Percentiles rank a stretch among this genome's conserved stretches.
phyloP scores from a whole-genome alignment of 83 land plant species.

The Picea abies region DNA sequence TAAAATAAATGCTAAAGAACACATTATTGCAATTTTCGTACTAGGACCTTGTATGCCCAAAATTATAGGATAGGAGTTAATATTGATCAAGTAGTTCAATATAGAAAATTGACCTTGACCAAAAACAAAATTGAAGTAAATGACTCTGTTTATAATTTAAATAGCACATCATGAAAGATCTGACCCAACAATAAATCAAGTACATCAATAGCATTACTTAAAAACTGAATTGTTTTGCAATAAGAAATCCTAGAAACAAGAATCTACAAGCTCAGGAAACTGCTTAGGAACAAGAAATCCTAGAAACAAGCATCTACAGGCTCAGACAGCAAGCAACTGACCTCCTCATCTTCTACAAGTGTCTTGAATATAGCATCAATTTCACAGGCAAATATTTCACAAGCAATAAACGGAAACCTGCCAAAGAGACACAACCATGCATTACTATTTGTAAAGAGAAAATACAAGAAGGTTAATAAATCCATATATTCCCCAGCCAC shows the following conservation, averaged over 20 bases:
- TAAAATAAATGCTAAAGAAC: no score
- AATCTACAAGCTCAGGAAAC: neutral
- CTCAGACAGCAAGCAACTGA: conserved; percentile 16
- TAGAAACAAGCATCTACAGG: neutral
- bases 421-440: conserved; percentile 10
- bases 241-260: neutral
- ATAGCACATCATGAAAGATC: neutral
- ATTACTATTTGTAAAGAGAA: no score
- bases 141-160: neutral
- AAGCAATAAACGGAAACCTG: conserved; percentile 96
- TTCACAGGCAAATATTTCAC: conserved; percentile 97
- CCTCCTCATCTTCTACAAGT: conserved; percentile 95
- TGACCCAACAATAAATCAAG: neutral
- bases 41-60: neutral
- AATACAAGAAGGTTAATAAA: no score
- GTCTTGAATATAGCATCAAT: conserved; percentile 93
- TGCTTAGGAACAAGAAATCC: neutral
- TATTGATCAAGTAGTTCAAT: neutral
- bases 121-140: neutral
- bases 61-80: neutral
- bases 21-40: neutral
- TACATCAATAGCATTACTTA: neutral
- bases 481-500: no score
- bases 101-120: neutral
- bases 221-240: neutral